Base-by-base conservation (phyloP, 176 grass and related monocot species). In the Musa acuminata region DNA sequence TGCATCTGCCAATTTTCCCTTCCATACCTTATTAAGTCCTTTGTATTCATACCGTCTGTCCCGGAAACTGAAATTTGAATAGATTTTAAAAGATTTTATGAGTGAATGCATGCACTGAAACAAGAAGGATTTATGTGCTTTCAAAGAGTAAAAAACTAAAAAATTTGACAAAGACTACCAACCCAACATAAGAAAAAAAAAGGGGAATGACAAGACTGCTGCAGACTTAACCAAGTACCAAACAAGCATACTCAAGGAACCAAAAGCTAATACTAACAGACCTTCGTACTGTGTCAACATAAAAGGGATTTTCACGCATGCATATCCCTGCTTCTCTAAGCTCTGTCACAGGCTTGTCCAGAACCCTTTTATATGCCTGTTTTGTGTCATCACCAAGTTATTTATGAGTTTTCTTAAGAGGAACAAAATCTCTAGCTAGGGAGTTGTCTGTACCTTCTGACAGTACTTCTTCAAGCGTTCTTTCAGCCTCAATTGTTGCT, bases 21-120 rank as follows among this genome's bases (percentile, higher is more conserved):
- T 98, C 94, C 94, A 98, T 75, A 82, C 74, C 83, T 98, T 98
- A 75, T 98, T 98, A 85, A 98, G 94, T 75, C 87, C 90, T 90
- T 97, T 98, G 83, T 98, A 98, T 74, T 98, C 94, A 26, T 98
- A 98, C 53, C 94, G 93, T 87, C 94, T 93, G 83, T 98, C 94
- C 74, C 94, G 85, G 75, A 98, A 98, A 73, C 94, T 98, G 87
- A 80, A 88, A 81, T 77, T 72, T 70, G 13, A 62, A 14, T 76
- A 43, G 11, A 51, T 1, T 20, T 35, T 35, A 35, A 76, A 49
- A 24, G 10, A 21, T 62, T 66, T 66, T 11, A 29, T 27, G 26
- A 49, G 49, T 49, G 27, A 43, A 69, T 69, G 2, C 14, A 49
- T 19, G 13, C 17, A 11, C 1, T 5, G 13, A 49, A 69, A 69